Base-by-base conservation (phyloP, 177 flowering plant genomes). In the Telopea speciosissima region DNA sequence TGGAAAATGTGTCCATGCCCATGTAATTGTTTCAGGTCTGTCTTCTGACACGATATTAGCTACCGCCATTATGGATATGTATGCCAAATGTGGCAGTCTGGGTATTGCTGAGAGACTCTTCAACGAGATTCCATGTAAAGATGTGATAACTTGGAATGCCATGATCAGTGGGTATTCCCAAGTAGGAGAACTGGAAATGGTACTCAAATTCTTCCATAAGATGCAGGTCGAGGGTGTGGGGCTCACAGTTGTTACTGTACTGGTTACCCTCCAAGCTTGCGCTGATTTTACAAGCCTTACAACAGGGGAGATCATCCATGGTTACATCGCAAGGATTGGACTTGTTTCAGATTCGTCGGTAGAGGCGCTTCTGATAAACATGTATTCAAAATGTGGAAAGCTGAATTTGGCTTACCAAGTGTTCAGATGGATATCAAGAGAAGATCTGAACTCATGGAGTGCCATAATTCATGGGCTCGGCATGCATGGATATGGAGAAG, bases 321-420 rank as follows among this genome's bases (percentile, higher is more conserved):
- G 40, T 36, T 36, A 36, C 40, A 36, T 56, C 42, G 42, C 31
- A 17, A 72, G 23, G 54, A 63, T 68, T 21, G 72, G 78, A 24
- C 24, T 68, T 1, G 7, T 56, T 54, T 64, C 56, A 23, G 72
- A 72, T 64, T 6, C 5, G 0, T 72, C 68, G 1, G 68, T 72
- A 4, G 63, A 42, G 23, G 62, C 68, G 11, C 75, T 72, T 42
- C 19, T 76, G 75, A 42, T 68, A 62, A 63, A 72, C 54, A 76
- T 72, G 78, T 76, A 76, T 42, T 68, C 69, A 26, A 76, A 76
- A 49, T 72, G 75, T 64, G 75, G 72, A 42, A 58, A 59, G 62
- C 42, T 76, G 69, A 56, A 63, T 26, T 68, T 59, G 6, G 75
- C 78, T 64, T 26, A 8, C 44, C 42, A 25, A 61, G 68, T 72